Evolutionary conservation across 148 eudicot genomes (phyloP).

Genomic region (Cornus florida): DNA sequence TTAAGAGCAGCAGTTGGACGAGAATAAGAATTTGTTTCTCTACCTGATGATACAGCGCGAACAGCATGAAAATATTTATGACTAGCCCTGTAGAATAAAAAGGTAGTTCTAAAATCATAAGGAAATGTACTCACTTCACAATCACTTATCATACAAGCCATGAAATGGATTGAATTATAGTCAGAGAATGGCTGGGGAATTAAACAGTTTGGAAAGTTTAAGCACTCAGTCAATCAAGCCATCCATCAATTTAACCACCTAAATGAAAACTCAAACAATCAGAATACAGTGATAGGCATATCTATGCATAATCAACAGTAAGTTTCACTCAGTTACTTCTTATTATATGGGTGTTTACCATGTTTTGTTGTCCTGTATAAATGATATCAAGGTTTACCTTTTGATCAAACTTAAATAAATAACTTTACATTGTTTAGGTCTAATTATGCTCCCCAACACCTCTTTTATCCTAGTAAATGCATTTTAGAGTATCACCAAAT

Average conservation of each 20-base stretch:
- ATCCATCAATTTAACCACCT: no score
- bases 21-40: constrained; percentile 5
- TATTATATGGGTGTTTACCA: not conserved
- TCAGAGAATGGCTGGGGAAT: not conserved
- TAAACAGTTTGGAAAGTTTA: not conserved
- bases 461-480: not conserved
- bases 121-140: not conserved
- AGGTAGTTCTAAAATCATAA: not conserved
- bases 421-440: not conserved
- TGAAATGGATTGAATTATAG: not conserved
- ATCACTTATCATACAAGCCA: not conserved
- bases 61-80: constrained; percentile 12
- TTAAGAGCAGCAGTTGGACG: not conserved
- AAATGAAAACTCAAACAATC: no score
- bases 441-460: not conserved
- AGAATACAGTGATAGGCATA: no score
- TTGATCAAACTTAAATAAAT: no score
- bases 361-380: not conserved
- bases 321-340: not conserved
- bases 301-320: not conserved
- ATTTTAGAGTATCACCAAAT: not conserved
- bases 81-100: constrained; percentile 15
- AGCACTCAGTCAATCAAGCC: not conserved
- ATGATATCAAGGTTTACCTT: not conserved
- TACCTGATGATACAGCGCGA: constrained; percentile 24